Evolutionary conservation across 345 rosid species (phyloP).

Genomic region (Rubroshorea leprosula): DNA sequence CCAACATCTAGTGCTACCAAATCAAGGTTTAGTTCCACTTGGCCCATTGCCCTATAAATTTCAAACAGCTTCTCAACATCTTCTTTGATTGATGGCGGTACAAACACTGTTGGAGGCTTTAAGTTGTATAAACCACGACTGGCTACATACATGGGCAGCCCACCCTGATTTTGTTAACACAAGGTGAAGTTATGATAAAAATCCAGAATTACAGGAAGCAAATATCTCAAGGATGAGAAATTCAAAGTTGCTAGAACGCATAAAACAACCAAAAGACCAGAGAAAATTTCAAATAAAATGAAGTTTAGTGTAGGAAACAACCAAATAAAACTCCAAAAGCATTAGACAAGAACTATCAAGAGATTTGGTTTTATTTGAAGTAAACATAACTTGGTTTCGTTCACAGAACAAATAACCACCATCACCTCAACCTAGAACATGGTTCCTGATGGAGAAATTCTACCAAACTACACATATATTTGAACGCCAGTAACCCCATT

Average conservation of each 20-base stretch:
- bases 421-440: too few relatives aligned
- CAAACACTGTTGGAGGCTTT: conserved; percentile 81
- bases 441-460: too few relatives aligned
- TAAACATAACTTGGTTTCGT: too few relatives aligned
- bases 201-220: conserved; percentile 3
- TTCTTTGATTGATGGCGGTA: conserved; percentile 75
- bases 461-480: too few relatives aligned
- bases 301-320: too few relatives aligned
- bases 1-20: conserved; percentile 76
- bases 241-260: neutral
- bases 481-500: too few relatives aligned
- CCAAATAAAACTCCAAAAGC: too few relatives aligned
- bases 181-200: neutral
- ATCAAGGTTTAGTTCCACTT: conserved; percentile 74
- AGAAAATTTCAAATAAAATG: too few relatives aligned
- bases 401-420: too few relatives aligned
- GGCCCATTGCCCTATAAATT: conserved; percentile 73
- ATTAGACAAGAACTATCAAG: too few relatives aligned
- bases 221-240: neutral
- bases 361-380: too few relatives aligned
- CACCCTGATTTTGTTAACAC: conserved; percentile 44
- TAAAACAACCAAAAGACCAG: neutral
- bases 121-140: conserved; percentile 82
- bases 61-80: conserved; percentile 86
- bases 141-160: conserved; percentile 87